Percentiles rank a stretch among this genome's conserved stretches.
These are phyloP conservation scores for Trypanosoma grayi DNA, from an alignment of 208 protist genomes.

Conservation along the genomic window DNA sequence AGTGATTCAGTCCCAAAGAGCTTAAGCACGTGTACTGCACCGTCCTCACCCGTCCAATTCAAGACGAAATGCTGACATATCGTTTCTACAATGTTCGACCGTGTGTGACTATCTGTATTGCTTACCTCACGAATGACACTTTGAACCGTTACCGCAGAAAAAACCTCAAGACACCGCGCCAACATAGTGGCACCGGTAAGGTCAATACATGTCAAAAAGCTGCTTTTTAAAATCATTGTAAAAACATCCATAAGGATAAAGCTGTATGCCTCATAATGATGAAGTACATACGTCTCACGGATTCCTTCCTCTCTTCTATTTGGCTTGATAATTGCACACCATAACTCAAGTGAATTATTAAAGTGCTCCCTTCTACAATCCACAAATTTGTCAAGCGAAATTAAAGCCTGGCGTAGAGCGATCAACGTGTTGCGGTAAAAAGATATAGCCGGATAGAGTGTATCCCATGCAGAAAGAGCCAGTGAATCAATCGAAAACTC, in stretches of 20 bases:
- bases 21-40: conserved; percentile 26
- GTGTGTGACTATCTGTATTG: conserved; percentile 6
- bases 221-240: conserved; percentile 57
- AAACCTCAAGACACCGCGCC: conserved; percentile 38
- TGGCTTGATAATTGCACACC: conserved; percentile 70
- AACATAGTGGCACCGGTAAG: conserved; percentile 41
- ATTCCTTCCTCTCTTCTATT: conserved; percentile 22
- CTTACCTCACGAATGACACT: conserved; percentile 38
- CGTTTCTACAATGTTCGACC: conserved; percentile 21
- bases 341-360: conserved; percentile 72
- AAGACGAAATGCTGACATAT: conserved; percentile 35
- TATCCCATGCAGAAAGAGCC: conserved; percentile 32
- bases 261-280: conserved; percentile 71
- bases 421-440: conserved; percentile 72
- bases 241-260: conserved; percentile 61
- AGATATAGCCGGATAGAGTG: conserved; percentile 35
- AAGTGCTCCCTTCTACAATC: conserved; percentile 56
- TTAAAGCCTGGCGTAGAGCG: conserved; percentile 47
- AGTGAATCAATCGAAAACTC: conserved; percentile 29
- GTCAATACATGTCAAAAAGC: conserved; percentile 60
- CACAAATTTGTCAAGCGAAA: conserved; percentile 58
- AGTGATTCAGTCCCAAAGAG: conserved; percentile 28
- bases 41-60: conserved; percentile 38
- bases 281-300: conserved; percentile 42
- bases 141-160: conserved; percentile 26